Evolutionary conservation across 140 eudicot genomes (phyloP).

Genomic region (Senecio squalidus): DNA sequence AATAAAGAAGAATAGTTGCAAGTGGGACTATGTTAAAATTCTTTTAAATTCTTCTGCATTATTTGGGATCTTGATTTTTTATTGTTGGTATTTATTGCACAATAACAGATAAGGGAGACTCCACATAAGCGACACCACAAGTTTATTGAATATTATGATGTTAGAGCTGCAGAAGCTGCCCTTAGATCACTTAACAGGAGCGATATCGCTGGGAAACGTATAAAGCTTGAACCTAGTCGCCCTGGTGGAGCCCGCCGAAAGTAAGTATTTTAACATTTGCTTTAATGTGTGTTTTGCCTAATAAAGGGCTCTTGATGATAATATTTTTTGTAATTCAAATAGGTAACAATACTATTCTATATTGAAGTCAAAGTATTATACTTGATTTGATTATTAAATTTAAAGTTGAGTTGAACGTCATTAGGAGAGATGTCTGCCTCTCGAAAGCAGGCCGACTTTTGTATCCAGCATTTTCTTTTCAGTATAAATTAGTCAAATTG

Average conservation of each 20-base stretch:
- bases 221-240: constrained; percentile 96
- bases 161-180: constrained; percentile 95
- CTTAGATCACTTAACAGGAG: constrained; percentile 83
- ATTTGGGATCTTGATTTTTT: constrained; percentile 1
- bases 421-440: too few relatives aligned
- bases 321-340: too few relatives aligned
- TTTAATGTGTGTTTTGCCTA: not conserved
- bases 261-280: constrained; percentile 25
- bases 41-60: too few relatives aligned
- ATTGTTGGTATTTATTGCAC: not conserved
- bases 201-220: constrained; percentile 96
- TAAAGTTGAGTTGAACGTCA: too few relatives aligned
- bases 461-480: too few relatives aligned
- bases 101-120: constrained; percentile 80
- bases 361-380: too few relatives aligned
- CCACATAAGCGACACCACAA: constrained; percentile 91
- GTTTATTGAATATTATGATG: constrained; percentile 86
- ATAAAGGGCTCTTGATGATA: not conserved
- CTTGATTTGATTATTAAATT: too few relatives aligned
- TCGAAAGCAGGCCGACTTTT: too few relatives aligned
- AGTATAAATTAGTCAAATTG: not conserved
- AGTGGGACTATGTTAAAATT: too few relatives aligned
- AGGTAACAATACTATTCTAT: too few relatives aligned
- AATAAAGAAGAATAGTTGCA: too few relatives aligned
- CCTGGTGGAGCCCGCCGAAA: constrained; percentile 94